phyloP scores from a whole-genome alignment of 176 grass and related monocot genomes.

The Tillandsia fasciculata region DNA sequence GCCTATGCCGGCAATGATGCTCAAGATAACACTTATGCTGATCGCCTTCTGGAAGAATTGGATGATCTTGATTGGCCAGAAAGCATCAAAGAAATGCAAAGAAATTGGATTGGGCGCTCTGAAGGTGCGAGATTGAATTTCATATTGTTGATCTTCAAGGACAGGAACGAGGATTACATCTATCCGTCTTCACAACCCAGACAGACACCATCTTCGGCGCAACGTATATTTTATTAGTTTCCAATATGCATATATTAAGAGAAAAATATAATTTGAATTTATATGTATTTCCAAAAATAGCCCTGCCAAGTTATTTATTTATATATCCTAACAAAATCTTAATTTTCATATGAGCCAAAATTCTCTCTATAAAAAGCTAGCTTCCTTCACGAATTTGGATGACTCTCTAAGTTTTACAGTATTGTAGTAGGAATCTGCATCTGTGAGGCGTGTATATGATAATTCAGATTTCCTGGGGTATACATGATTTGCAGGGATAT shows the following conservation, averaged over 20 bases:
- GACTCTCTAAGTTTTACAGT: too few relatives aligned
- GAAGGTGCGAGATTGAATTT: constrained; percentile 90
- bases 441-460: too few relatives aligned
- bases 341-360: too few relatives aligned
- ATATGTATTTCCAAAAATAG: too few relatives aligned
- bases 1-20: constrained; percentile 98
- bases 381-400: too few relatives aligned
- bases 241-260: not conserved
- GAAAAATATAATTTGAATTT: not conserved
- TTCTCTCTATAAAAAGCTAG: too few relatives aligned
- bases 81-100: constrained; percentile 97
- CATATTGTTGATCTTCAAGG: constrained; percentile 41
- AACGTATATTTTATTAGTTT: constrained; percentile 43
- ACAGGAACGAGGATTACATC: constrained; percentile 28
- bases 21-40: constrained; percentile 95
- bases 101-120: constrained; percentile 90
- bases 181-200: constrained; percentile 91
- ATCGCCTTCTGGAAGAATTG: constrained; percentile 92
- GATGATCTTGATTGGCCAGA: constrained; percentile 86
- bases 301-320: too few relatives aligned
- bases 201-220: constrained; percentile 91
- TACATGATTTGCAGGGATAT: too few relatives aligned
- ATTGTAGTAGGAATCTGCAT: too few relatives aligned
- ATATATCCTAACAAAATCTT: too few relatives aligned
- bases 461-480: too few relatives aligned